These are phyloP conservation scores for Penicillium psychrofluorescens DNA, from an alignment of 495 filamentous ascomycete genomes.

Conservation along the genomic window DNA sequence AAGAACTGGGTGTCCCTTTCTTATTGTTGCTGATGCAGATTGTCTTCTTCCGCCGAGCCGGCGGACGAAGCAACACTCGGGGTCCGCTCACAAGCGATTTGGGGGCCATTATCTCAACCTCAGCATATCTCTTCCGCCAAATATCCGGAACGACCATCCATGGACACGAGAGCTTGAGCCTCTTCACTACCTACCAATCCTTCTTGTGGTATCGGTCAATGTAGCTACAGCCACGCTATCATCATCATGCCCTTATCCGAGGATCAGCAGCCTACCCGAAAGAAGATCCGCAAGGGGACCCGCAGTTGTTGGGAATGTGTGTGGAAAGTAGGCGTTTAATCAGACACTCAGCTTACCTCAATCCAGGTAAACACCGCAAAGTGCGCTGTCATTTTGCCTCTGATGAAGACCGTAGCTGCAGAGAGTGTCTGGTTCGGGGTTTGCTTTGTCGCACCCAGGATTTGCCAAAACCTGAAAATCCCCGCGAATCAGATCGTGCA, in stretches of 20 bases:
- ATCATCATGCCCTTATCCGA: neutral
- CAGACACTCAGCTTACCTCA: conserved; percentile 1
- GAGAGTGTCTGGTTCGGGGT: conserved; percentile 39
- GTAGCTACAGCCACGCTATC: too few relatives aligned
- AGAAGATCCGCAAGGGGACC: conserved; percentile 48
- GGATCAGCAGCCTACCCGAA: conserved; percentile 16
- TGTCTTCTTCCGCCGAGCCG: too few relatives aligned
- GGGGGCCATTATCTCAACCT: too few relatives aligned
- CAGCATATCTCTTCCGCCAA: too few relatives aligned
- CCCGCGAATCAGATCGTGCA: conserved; percentile 20
- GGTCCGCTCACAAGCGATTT: too few relatives aligned
- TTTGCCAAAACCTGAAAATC: conserved; percentile 32
- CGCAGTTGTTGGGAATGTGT: conserved; percentile 51
- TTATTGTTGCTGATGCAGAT: too few relatives aligned
- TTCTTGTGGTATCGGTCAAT: too few relatives aligned
- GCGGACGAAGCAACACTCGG: too few relatives aligned
- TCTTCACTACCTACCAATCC: too few relatives aligned
- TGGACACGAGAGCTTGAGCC: too few relatives aligned
- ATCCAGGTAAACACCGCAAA: conserved; percentile 12
- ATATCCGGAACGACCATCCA: too few relatives aligned
- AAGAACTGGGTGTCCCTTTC: too few relatives aligned
- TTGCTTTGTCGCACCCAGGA: conserved; percentile 44
- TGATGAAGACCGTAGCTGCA: conserved; percentile 25
- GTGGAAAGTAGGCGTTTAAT: conserved; percentile 3
- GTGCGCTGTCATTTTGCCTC: conserved; percentile 9